Base-by-base conservation (phyloP, 208 protist genomes). In the Crithidia bombi region DNA sequence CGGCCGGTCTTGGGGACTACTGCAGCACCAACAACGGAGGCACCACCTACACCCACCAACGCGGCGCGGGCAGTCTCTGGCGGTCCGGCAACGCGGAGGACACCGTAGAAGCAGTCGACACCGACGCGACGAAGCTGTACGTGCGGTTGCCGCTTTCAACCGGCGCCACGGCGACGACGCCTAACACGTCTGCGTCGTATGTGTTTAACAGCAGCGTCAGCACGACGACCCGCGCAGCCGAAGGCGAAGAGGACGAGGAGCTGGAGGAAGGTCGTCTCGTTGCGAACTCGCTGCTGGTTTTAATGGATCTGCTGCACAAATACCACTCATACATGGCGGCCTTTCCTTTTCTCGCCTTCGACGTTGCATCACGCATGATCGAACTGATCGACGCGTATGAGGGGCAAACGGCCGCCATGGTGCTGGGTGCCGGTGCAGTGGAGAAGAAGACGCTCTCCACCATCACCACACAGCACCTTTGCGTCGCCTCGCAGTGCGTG, bases 331-430 rank as follows among this genome's bases (percentile, higher is more conserved):
- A 83, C 69, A 76, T 96, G 15, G 81, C 72, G 0, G 70, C 75
- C 12, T 96, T 96, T 61, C 91, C 89, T 25, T 94, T 87, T 44
- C 76, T 97, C 51, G 90, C 87, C 32, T 89, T 90, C 71, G 91
- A 96, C 50, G 79, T 95, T 5, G 81, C 85, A 26, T 77, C 76
- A 12, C 84, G 78, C 41, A 84, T 94, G 59, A 78, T 86, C 50
- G 93, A 97, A 68, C 70, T 96, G 28, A 73, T 97, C 7, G 79
- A 75, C 36, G 70, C 85, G n/a, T 97, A 93, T 73, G 90, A 91
- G 43, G 72, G 72, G 12, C 77, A 89, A 47, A 78, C 73, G 30
- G 86, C 93, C 0, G 79, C 76, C 7, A 67, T 97, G 61, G 77
- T 97, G 21, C 81, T 97, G 11, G 89, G 90, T 7, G 93, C 88